Evolutionary conservation across 78 protist genomes (phyloP).

Genomic region (Dictyostelium purpureum): DNA sequence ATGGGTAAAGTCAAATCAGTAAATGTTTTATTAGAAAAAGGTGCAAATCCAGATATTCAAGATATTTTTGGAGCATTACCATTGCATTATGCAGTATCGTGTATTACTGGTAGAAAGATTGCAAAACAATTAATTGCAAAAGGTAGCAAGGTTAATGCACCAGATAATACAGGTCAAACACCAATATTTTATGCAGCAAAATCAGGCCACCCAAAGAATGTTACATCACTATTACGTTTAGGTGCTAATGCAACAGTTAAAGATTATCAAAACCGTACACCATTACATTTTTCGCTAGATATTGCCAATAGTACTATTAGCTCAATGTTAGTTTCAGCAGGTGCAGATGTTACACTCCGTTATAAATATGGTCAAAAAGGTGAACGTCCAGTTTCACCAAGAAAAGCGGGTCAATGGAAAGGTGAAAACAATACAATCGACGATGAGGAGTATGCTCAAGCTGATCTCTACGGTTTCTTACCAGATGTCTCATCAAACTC

Average conservation of each 20-base stretch:
- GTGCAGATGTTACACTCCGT: slow-evolving; percentile 70
- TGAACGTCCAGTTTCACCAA: not conserved
- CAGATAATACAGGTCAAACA: slow-evolving; percentile 66
- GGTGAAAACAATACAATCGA: not conserved
- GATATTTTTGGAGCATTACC: slow-evolving; percentile 67
- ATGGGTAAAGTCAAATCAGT: slow-evolving; percentile 63
- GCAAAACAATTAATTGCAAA: slow-evolving; percentile 34
- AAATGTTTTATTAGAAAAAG: slow-evolving; percentile 36
- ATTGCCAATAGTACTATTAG: slow-evolving; percentile 67
- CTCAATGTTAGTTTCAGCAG: slow-evolving; percentile 57
- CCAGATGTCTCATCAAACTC: slow-evolving; percentile 46
- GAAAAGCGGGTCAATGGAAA: slow-evolving; percentile 22
- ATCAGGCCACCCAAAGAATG: slow-evolving; percentile 65
- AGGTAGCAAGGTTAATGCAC: slow-evolving; percentile 51
- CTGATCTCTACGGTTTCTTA: slow-evolving; percentile 60
- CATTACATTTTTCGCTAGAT: slow-evolving; percentile 69
- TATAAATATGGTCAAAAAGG: slow-evolving; percentile 66
- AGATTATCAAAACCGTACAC: slow-evolving; percentile 62
- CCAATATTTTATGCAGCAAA: slow-evolving; percentile 66
- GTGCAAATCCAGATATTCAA: slow-evolving; percentile 44
- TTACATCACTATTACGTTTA: slow-evolving; percentile 24
- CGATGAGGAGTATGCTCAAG: slow-evolving; percentile 15
- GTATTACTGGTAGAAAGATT: slow-evolving; percentile 32
- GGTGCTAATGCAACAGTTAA: slow-evolving; percentile 52
- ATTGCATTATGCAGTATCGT: slow-evolving; percentile 51